Conservation (phyloP, 371 early-diverging fungal species). For the Mucor irregularis region DNA sequence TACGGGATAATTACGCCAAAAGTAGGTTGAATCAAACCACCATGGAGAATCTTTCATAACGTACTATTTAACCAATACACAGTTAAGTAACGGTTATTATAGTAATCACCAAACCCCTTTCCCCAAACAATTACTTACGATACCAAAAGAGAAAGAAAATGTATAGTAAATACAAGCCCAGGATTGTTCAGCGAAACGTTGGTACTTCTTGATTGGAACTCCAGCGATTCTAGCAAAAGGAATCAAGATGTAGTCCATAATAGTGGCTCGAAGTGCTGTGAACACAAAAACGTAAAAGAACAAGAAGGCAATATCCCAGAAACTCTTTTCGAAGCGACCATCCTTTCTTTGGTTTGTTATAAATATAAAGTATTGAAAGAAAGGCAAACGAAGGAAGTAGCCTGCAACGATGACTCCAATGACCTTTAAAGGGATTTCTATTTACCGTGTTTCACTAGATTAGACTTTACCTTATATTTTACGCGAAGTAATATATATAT, state of each 20-base stretch:
- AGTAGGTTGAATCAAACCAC: slow-evolving; percentile 67
- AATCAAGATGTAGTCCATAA: slow-evolving; percentile 55
- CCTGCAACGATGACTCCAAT: not conserved
- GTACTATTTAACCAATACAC: slow-evolving; percentile 18
- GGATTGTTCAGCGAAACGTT: slow-evolving; percentile 72
- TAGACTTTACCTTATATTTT: too few species aligned
- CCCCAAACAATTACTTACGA: slow-evolving; percentile 37
- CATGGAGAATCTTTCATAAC: slow-evolving; percentile 59
- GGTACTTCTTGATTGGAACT: slow-evolving; percentile 48
- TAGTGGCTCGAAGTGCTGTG: slow-evolving; percentile 58
- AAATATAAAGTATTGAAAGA: slow-evolving; percentile 49
- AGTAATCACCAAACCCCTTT: not conserved
- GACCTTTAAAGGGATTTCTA: not conserved
- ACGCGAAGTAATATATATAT: too few species aligned
- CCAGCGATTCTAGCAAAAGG: slow-evolving; percentile 50
- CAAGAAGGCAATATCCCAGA: slow-evolving; percentile 57
- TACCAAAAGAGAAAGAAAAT: slow-evolving; percentile 42
- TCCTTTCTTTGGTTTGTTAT: slow-evolving; percentile 41
- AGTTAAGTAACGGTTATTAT: not conserved
- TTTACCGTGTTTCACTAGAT: too few species aligned
- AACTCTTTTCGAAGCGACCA: slow-evolving; percentile 55
- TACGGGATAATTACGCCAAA: slow-evolving; percentile 69
- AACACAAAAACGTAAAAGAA: slow-evolving; percentile 64
- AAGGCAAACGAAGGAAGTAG: slow-evolving; percentile 21
- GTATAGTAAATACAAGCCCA: slow-evolving; percentile 67